Evolutionary conservation across 345 rosid genomes (phyloP), one percentile per base, ranked within the genome.

Genomic region (Boechera retrofracta): DNA sequence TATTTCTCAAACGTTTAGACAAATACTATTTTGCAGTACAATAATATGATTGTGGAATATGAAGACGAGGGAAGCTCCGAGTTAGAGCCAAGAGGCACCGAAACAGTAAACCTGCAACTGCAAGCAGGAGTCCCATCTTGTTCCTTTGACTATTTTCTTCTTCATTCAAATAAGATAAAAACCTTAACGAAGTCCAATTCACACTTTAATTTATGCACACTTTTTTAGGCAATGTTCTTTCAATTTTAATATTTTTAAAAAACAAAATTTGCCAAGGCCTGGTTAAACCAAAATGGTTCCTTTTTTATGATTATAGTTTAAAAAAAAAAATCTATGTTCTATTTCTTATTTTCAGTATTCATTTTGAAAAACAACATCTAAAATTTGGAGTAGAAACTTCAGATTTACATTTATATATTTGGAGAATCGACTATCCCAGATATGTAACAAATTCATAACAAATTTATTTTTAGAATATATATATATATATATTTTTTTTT

Each of bases 91-190:
- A 78, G 74, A 79, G 41, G 74, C 82, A 73, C 74, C 78, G 47
- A 65, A 66, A 67, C 64, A 73, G 61, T 35, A 16, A 67, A 45
- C 69, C 82, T 79, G 78, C 70, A 73, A 58, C 49, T 72, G 69
- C 77, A 33, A 78, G 77, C 70, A 73, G 70, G 52, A 79, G 78
- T 79, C 82, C 71, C 78, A 73, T 79, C 82, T 53, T 79, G 77
- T 73, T 73, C 74, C 74, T 78, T 78, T 78, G 82, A 79, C 82
- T 67, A 42, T 73, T 52, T 78, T 44, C 39, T 52, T 61, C 16
- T 69, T 31, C 18, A 36, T 41, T 48, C 47, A 21, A 21, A 35
- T 60, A 52, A 61, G n/a, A 61, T 51, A 51, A 69, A 47, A 39
- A 49, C 33, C 36, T 10, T 69, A 69, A 42, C 64, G 56, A 55